A percentile compares a stretch with the other conserved stretches of the same genome.
Conservation (phyloP, 2,329 filamentous ascomycete genomes). For the Beauveria pseudobassiana region DNA sequence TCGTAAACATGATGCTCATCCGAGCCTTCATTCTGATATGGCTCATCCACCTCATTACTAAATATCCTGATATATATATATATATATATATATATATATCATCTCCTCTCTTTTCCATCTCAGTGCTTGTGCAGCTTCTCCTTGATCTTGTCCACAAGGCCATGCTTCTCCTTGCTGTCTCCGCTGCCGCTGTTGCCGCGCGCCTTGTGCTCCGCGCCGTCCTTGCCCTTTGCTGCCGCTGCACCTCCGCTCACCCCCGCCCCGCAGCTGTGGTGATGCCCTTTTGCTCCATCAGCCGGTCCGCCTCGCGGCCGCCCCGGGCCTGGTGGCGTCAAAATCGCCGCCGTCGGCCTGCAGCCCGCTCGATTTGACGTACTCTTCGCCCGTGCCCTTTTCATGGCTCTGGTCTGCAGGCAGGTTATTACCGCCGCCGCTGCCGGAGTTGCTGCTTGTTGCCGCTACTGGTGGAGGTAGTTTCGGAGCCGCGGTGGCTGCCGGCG, state of each 20-base stretch:
- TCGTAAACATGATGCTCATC: neutral
- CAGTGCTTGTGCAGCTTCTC: slow-evolving; percentile 13
- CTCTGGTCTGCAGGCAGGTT: slow-evolving; percentile 19
- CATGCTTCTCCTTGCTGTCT: slow-evolving; percentile 10
- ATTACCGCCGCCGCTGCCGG: slow-evolving; percentile 17
- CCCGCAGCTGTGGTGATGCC: slow-evolving; percentile 12
- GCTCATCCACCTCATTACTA: neutral
- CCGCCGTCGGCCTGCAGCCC: slow-evolving; percentile 59
- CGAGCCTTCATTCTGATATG: neutral
- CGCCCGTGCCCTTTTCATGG: slow-evolving; percentile 41
- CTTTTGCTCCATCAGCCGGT: slow-evolving; percentile 38
- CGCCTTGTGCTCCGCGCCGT: neutral
- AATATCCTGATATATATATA: neutral
- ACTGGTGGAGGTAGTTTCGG: slow-evolving; percentile 1
- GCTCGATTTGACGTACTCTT: slow-evolving; percentile 48
- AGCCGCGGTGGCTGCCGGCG: slow-evolving; percentile 18
- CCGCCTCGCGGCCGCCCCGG: slow-evolving; percentile 59
- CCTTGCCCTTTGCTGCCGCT: neutral
- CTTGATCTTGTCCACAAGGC: slow-evolving; percentile 10
- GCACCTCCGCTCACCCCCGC: too few species aligned
- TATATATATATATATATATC: neutral
- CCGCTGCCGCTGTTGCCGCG: neutral
- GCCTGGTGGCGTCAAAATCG: slow-evolving; percentile 56
- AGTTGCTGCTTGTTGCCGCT: slow-evolving; percentile 4
- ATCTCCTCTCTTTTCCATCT: neutral